Evolutionary conservation across 768 basidiomycete genomes (phyloP).

Genomic region (Suillus hirtellus): DNA sequence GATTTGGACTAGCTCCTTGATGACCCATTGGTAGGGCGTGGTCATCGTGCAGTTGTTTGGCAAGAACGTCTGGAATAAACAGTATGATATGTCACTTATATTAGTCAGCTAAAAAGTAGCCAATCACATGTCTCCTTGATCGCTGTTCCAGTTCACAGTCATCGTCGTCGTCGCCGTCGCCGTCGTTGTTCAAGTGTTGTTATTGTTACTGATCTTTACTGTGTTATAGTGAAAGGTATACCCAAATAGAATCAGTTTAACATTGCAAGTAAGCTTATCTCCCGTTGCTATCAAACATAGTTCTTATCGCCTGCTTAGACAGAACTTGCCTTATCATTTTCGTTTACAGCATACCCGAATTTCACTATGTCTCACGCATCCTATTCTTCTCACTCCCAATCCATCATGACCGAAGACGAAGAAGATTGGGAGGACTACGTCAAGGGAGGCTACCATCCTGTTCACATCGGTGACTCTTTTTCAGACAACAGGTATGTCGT

Average conservation of each 20-base stretch:
- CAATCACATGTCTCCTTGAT: slow-evolving; percentile 29
- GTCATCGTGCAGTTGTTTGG: slow-evolving; percentile 17
- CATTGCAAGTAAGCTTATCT: slow-evolving; percentile 29
- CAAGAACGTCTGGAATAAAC: slow-evolving; percentile 18
- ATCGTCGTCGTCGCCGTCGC: background rate
- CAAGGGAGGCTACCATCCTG: slow-evolving; percentile 86
- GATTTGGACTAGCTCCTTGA: background rate
- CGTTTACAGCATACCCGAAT: slow-evolving; percentile 37
- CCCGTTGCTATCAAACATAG: slow-evolving; percentile 24
- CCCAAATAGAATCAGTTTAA: slow-evolving; percentile 23
- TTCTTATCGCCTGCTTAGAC: slow-evolving; percentile 30
- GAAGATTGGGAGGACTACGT: slow-evolving; percentile 92
- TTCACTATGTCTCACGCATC: slow-evolving; percentile 68
- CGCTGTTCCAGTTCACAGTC: background rate
- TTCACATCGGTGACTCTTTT: slow-evolving; percentile 91
- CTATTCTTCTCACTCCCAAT: slow-evolving; percentile 69
- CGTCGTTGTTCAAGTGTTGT: background rate
- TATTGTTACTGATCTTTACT: slow-evolving; percentile 2
- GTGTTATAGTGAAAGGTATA: slow-evolving; percentile 18
- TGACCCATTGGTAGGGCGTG: too few relatives aligned
- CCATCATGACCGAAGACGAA: slow-evolving; percentile 87
- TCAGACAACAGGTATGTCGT: slow-evolving; percentile 85
- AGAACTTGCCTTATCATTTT: slow-evolving; percentile 31
- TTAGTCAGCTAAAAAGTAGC: slow-evolving; percentile 26
- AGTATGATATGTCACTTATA: slow-evolving; percentile 9